Evolutionary conservation across 257 asterid genomes (phyloP).

Genomic region (Oldenlandia corymbosa): DNA sequence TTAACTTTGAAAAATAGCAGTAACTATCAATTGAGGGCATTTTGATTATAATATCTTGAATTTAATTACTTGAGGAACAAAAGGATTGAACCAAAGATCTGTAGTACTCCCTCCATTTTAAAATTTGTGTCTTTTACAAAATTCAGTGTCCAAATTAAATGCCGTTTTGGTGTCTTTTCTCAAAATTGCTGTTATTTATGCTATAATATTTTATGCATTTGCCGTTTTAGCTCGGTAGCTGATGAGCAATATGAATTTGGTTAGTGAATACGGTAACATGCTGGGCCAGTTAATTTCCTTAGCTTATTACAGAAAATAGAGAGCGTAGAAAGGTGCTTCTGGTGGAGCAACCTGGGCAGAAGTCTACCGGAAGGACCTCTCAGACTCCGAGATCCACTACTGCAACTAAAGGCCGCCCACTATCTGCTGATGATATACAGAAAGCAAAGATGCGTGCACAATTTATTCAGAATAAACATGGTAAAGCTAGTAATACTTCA

Average conservation of each 20-base stretch:
- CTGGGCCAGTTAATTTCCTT: slow-evolving; percentile 37
- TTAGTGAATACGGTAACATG: slow-evolving; percentile 10
- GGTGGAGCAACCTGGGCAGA: slow-evolving; percentile 92
- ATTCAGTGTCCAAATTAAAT: too few relatives aligned
- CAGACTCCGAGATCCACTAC: slow-evolving; percentile 56
- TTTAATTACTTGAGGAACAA: background rate
- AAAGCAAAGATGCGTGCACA: slow-evolving; percentile 98
- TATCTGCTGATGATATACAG: slow-evolving; percentile 99
- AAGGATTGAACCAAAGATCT: background rate
- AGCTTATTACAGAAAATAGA: slow-evolving; percentile 55
- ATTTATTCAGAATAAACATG: slow-evolving; percentile 64
- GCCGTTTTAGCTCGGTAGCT: background rate
- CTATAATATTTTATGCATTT: background rate
- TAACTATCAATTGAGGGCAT: background rate
- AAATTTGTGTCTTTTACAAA: too few relatives aligned
- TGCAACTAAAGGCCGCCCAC: slow-evolving; percentile 80
- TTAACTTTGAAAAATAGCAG: slow-evolving; percentile 16
- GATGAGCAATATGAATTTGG: background rate
- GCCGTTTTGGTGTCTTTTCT: too few relatives aligned
- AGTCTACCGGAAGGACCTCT: slow-evolving; percentile 48
- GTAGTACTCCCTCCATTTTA: too few relatives aligned
- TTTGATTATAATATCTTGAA: background rate
- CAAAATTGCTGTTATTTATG: background rate
- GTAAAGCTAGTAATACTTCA: slow-evolving; percentile 39
- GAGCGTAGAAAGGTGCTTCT: slow-evolving; percentile 84